Percentiles rank a stretch among this genome's conserved stretches.
Conservation (phyloP, 306 rosid species). For the Myrica gale region DNA sequence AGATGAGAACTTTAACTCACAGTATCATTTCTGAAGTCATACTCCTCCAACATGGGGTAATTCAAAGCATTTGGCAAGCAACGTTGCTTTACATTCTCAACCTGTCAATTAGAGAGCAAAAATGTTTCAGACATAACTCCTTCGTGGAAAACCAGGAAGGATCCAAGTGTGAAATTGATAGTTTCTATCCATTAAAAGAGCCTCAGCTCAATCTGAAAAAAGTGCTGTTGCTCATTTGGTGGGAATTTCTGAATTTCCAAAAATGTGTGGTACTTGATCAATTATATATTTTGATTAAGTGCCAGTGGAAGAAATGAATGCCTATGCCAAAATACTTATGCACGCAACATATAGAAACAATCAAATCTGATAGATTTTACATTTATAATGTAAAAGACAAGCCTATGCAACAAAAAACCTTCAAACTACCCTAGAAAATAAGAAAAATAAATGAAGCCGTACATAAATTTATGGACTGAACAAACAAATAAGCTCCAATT, state of each 20-base stretch:
- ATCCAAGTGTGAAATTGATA: background rate
- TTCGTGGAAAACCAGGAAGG: constrained; percentile 19
- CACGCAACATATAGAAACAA: background rate
- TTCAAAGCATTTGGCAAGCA: constrained; percentile 90
- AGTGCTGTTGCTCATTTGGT: background rate
- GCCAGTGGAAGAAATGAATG: background rate
- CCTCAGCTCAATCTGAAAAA: background rate
- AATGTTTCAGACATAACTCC: background rate
- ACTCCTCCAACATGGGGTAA: constrained; percentile 99
- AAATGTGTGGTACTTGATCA: background rate
- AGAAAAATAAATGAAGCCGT: background rate
- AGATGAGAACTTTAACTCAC: constrained; percentile 46
- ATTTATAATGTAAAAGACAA: background rate
- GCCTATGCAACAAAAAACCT: background rate
- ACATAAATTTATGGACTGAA: background rate
- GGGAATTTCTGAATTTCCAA: background rate
- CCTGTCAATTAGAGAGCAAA: constrained; percentile 49
- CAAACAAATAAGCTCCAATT: background rate
- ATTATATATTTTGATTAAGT: background rate
- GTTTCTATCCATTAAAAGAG: background rate
- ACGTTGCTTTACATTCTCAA: constrained; percentile 94
- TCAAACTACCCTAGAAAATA: background rate
- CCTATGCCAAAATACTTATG: background rate
- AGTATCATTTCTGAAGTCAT: constrained; percentile 93
- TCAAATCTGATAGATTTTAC: background rate